Percentiles rank a stretch among this genome's conserved stretches.
Evolutionary conservation across 2,329 filamentous ascomycete genomes (phyloP).

Genomic region (Cladosporium velox): DNA sequence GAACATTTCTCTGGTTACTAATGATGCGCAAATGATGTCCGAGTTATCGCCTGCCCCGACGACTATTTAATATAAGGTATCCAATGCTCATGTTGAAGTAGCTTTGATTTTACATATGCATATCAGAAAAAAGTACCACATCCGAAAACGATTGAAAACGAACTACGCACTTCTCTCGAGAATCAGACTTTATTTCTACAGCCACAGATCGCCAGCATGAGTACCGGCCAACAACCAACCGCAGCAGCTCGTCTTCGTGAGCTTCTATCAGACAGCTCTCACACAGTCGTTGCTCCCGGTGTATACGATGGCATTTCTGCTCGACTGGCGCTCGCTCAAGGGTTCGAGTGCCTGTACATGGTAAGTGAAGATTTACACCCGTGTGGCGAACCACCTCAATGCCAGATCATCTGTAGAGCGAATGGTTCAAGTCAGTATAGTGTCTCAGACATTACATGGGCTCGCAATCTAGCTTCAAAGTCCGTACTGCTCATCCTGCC

Average conservation of each 20-base stretch:
- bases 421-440: too few species aligned
- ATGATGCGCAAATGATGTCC: conserved; percentile 2
- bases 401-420: neutral
- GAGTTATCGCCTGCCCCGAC: neutral
- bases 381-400: neutral
- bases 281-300: conserved; percentile 59
- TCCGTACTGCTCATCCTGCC: too few species aligned
- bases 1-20: conserved; percentile 17
- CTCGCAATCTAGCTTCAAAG: too few species aligned
- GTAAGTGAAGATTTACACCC: conserved; percentile 41
- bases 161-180: too few species aligned
- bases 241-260: conserved; percentile 33
- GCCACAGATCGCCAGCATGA: conserved; percentile 24
- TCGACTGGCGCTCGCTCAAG: conserved; percentile 62
- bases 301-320: conserved; percentile 70
- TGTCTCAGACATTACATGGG: too few species aligned
- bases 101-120: neutral
- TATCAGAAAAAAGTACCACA: neutral
- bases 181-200: neutral
- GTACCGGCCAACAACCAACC: conserved; percentile 26
- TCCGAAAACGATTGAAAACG: too few species aligned
- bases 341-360: conserved; percentile 69
- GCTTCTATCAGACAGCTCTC: conserved; percentile 35
- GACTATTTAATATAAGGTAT: neutral
- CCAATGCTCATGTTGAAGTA: neutral